A percentile compares a stretch with the other conserved stretches of the same genome.
phyloP scores from a whole-genome alignment of 441 rosid species.

The Pelargonium cotyledonis region DNA sequence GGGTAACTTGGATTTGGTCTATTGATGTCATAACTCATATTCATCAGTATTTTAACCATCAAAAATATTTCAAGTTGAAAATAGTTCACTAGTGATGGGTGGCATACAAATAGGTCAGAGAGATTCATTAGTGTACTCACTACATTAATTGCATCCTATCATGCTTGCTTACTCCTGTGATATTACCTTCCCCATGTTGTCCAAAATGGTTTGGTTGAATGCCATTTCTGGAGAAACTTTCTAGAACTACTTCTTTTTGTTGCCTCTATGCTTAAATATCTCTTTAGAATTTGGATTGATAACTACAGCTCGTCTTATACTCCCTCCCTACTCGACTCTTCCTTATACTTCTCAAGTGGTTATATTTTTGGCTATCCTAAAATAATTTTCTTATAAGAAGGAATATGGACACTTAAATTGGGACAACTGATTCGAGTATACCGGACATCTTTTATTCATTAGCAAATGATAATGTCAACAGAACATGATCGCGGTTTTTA shows the following conservation, averaged over 20 bases:
- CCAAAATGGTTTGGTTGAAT: background rate
- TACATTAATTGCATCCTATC: background rate
- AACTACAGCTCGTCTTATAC: background rate
- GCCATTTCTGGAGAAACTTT: background rate
- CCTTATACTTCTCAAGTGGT: no score
- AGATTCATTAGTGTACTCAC: no score
- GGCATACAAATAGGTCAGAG: no score
- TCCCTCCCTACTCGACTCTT: background rate
- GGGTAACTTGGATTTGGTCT: background rate
- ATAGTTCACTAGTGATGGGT: no score
- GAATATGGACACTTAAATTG: no score
- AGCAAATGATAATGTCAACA: background rate
- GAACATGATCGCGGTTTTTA: background rate
- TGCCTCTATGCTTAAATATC: background rate
- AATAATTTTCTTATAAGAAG: no score
- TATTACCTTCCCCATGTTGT: background rate
- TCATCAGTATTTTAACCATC: background rate
- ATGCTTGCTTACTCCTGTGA: background rate
- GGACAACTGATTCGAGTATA: no score
- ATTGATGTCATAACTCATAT: background rate
- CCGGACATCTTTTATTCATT: background rate
- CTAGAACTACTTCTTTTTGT: background rate
- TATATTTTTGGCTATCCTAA: no score
- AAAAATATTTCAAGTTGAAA: no score
- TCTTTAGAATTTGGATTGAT: background rate